phyloP scores from a whole-genome alignment of 75 land plant species.

The Pseudotsuga menziesii region DNA sequence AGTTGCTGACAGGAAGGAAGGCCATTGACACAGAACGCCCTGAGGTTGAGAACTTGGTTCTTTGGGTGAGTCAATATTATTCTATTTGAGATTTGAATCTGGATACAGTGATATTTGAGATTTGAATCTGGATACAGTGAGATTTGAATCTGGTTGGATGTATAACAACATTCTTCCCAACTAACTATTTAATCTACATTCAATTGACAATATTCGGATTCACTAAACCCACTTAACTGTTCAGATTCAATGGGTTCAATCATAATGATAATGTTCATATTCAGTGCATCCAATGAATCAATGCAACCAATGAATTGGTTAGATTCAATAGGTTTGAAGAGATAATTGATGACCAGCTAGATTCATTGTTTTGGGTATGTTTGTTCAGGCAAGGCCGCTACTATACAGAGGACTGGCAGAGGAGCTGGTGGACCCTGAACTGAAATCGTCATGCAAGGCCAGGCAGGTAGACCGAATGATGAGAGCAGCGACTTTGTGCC shows the following conservation, averaged over 20 bases:
- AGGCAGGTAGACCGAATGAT: constrained; percentile 49
- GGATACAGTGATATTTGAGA: no score
- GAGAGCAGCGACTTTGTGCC: constrained; percentile 64
- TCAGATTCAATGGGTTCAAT: no score
- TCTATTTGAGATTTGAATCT: no score
- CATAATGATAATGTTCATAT: neutral
- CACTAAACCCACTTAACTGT: neutral
- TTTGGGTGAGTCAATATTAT: constrained; percentile 57
- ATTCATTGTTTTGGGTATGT: neutral
- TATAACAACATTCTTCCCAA: no score
- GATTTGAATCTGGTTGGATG: no score
- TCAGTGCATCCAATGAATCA: neutral
- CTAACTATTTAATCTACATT: no score
- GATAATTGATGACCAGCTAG: neutral
- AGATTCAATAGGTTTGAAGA: neutral
- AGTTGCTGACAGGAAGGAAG: constrained; percentile 72
- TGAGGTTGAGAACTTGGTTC: constrained; percentile 68
- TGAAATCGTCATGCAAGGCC: constrained; percentile 20
- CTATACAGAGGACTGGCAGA: constrained; percentile 27
- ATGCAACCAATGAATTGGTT: neutral
- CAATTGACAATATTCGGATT: no score
- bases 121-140: no score
- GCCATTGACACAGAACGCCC: constrained; percentile 66
- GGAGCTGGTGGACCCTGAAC: constrained; percentile 57
- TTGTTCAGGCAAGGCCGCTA: constrained; percentile 68